Evolutionary conservation across 2,329 filamentous ascomycete genomes (phyloP), one percentile per base, ranked within the genome.

Genomic region (Xylogone sp.): DNA sequence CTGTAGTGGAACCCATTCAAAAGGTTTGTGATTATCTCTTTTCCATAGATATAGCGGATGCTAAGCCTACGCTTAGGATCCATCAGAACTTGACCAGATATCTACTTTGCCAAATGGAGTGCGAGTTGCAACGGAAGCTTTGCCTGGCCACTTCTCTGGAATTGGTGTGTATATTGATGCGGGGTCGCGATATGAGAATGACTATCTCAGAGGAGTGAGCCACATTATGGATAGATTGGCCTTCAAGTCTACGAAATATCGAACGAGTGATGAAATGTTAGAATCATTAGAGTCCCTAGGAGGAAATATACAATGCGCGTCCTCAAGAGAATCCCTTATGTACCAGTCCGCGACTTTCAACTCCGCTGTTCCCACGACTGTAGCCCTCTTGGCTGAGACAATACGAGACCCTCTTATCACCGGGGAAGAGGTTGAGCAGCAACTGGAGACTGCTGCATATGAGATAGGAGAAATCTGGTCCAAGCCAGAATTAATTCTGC

Each of bases 311-410:
- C 92, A 97, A 72, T 99, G 94, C 72, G 92, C 93, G 10, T 97
- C 92, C 1, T 96, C 91, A 2, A 81, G 94, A 58, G 94, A 99
- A 72, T 90, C 90, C 51, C 82, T 99, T 73, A 99, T 99, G 94
- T 99, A 99, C 75, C 94, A 99, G 71, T 90, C 91, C 1, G 94
- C 94, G 21, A 97, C 92, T 24, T 99, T 99, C 81, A 99, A 99
- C 75, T 87, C 86, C 21, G 87, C 90, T 18, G 91, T 99, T 8
- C 86, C 89, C 6, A 83, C 83, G 8, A 90, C 93, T 12, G 82
- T 96, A 21, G 90, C 79, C 24, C 73, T 99, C 18, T 81, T 99
- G 42, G 93, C 94, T 53, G 94, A 99, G 69, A 97, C 94, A 27
- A 95, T 99, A 56, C 87, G 90, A 53, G 82, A 95, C 59, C 90